Evolutionary conservation across 352 stramenopile species (phyloP), one percentile per base, ranked within the genome.

Genomic region (Halophytophthora polymorphica): DNA sequence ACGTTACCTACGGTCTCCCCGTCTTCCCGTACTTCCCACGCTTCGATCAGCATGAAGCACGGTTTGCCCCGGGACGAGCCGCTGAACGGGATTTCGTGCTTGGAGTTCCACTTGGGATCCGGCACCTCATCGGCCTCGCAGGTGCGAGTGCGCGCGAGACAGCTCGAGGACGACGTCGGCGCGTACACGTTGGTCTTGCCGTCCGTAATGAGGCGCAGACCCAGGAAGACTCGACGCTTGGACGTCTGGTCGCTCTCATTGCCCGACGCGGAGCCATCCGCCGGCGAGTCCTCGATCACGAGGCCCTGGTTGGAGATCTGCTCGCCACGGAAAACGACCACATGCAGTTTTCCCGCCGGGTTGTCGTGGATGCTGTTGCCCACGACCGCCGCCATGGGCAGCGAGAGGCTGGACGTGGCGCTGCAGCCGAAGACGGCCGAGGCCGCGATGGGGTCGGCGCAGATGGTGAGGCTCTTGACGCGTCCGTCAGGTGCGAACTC

Each of bases 141-240:
- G 2, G 66, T 61, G 5, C 71, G 59, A n/a, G 84, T 94, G 39
- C 77, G 76, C 8, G 79, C 69, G 14, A 94, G 57, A 46, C 84
- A 94, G 51, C 69, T 88, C 10, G 58, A 44, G 1, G 84, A 93
- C n/a, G 82, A 88, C 10, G 72, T 84, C 13, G 84, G 84, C 1
- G 84, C 82, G 50, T 94, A 94, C 45, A 94, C 82, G 48, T 94
- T 94, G 2, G 82, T 94, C 65, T 94, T 94, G 44, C 84, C 84
- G 45, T 93, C 83, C 13, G 76, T 89, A 36, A 93, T 58, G 38
- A 93, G 58, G 6, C 83, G 78, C 15, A 93, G 51, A 14, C 78
- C 83, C 39, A 93, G 52, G 41, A 91, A 93, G n/a, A 91, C 52
- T 45, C 45, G 61, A 12, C 38, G 53, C 21, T 50, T 61, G 14